These are phyloP conservation scores for Mucor irregularis DNA, from an alignment of 371 early-diverging fungal genomes.

Conservation along the genomic window DNA sequence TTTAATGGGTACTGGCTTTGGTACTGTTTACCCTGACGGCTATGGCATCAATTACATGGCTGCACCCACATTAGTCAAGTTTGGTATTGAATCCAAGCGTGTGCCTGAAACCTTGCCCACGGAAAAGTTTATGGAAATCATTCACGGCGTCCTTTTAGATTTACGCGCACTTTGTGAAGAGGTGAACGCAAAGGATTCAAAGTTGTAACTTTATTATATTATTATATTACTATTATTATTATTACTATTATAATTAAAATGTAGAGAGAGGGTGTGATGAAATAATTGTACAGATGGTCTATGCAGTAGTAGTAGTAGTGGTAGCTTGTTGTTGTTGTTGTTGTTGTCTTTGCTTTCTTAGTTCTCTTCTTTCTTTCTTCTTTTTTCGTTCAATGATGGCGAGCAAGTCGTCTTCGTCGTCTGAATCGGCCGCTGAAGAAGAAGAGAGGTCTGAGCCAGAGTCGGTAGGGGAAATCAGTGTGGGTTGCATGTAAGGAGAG, in stretches of 20 bases:
- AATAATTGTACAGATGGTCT: no score
- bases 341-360: not conserved
- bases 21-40: constrained; percentile 72
- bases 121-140: constrained; percentile 39
- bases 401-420: constrained; percentile 22
- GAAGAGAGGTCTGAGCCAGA: not conserved
- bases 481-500: not conserved
- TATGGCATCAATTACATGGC: constrained; percentile 92
- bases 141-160: constrained; percentile 55
- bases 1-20: constrained; percentile 81
- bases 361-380: constrained; percentile 9
- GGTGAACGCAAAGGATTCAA: constrained; percentile 8
- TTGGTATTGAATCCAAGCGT: constrained; percentile 82
- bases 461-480: no score
- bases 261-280: not conserved
- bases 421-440: constrained; percentile 17
- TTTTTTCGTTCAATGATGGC: constrained; percentile 21
- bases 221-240: not conserved
- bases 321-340: not conserved
- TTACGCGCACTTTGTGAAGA: constrained; percentile 52
- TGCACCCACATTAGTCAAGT: constrained; percentile 64
- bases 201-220: constrained; percentile 4
- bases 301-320: no score
- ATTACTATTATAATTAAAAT: not conserved
- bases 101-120: constrained; percentile 48